phyloP scores from a whole-genome alignment of 306 rosid genomes.

The Quercus rubra region DNA sequence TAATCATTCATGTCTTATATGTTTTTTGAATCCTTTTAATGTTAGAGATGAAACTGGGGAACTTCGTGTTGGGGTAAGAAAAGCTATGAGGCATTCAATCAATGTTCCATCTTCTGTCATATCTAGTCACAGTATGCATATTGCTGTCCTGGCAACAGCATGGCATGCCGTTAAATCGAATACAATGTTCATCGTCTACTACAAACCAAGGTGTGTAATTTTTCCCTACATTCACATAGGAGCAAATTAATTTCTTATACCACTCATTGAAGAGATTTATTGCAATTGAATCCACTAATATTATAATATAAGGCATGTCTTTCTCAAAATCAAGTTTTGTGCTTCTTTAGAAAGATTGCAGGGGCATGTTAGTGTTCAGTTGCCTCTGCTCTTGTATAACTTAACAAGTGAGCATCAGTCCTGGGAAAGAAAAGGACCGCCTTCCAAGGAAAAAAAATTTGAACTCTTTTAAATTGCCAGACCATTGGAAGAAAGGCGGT shows the following conservation, averaged over 20 bases:
- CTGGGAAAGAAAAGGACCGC: too few relatives aligned
- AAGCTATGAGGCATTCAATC: conserved; percentile 55
- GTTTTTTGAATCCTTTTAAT: neutral
- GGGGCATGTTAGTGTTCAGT: too few relatives aligned
- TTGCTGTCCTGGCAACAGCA: conserved; percentile 66
- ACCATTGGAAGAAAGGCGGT: too few relatives aligned
- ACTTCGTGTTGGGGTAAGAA: conserved; percentile 60
- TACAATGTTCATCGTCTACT: conserved; percentile 55
- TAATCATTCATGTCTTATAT: neutral
- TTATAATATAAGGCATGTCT: too few relatives aligned
- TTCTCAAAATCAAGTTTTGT: too few relatives aligned
- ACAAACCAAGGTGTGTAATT: conserved; percentile 49
- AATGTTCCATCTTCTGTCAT: conserved; percentile 56
- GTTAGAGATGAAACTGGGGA: conserved; percentile 57
- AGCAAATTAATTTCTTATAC: neutral
- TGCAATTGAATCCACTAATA: neutral
- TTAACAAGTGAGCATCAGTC: too few relatives aligned
- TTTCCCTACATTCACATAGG: neutral
- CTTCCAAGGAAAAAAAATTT: too few relatives aligned
- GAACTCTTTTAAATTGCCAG: too few relatives aligned
- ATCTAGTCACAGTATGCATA: conserved; percentile 67
- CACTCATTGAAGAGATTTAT: neutral
- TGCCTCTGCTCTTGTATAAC: too few relatives aligned
- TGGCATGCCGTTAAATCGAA: conserved; percentile 56
- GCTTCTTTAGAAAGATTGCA: too few relatives aligned